A percentile compares a stretch with the other conserved stretches of the same genome.
Conservation (phyloP, 208 protist species). For the Crithidia acanthocephali region DNA sequence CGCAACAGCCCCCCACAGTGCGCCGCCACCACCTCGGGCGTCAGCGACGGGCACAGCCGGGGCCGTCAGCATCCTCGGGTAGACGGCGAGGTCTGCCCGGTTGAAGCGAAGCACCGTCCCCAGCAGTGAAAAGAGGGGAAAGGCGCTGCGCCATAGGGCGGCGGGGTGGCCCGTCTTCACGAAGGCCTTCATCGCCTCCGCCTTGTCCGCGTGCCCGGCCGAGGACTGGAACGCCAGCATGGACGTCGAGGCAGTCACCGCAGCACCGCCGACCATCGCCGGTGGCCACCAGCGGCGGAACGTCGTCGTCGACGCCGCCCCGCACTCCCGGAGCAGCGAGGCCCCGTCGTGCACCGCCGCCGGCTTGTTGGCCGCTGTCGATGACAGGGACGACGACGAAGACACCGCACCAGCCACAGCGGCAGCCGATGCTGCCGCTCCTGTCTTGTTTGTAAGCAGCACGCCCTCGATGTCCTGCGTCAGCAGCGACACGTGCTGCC, state of each 20-base stretch:
- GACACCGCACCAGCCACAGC: background rate
- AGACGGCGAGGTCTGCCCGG: slow-evolving; percentile 45
- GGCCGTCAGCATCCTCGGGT: slow-evolving; percentile 13
- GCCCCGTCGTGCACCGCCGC: slow-evolving; percentile 9
- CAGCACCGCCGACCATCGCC: background rate
- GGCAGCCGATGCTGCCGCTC: background rate
- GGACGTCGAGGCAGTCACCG: background rate
- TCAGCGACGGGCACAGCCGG: background rate
- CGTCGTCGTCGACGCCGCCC: slow-evolving; percentile 7
- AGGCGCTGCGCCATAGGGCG: slow-evolving; percentile 42
- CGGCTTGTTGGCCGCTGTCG: background rate
- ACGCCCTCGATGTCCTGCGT: slow-evolving; percentile 56
- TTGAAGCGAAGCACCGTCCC: slow-evolving; percentile 51
- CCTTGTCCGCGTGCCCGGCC: background rate
- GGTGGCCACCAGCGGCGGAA: slow-evolving; percentile 10
- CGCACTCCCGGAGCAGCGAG: slow-evolving; percentile 18
- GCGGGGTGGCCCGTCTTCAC: background rate
- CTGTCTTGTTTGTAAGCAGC: slow-evolving; percentile 28
- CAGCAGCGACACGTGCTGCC: slow-evolving; percentile 53
- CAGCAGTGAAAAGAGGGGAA: slow-evolving; percentile 45
- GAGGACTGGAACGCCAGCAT: slow-evolving; percentile 11
- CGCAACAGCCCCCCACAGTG: background rate
- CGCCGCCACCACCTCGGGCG: too few species aligned
- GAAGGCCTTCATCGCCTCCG: slow-evolving; percentile 6
- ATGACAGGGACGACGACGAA: background rate